phyloP scores from a whole-genome alignment of 768 basidiomycete genomes.

The Rhodocollybia butyracea region DNA sequence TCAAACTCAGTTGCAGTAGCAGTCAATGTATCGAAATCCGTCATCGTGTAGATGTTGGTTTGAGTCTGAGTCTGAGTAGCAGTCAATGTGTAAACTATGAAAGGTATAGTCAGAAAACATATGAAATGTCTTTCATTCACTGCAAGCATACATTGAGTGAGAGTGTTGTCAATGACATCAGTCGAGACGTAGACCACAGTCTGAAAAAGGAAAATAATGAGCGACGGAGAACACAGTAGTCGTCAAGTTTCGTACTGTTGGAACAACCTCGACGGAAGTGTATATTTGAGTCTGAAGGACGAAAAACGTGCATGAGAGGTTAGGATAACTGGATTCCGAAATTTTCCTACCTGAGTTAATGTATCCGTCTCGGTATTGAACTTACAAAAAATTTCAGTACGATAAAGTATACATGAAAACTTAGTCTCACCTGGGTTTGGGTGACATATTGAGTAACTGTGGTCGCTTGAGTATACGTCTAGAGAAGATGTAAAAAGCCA shows the following conservation, averaged over 20 bases:
- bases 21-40: conserved; percentile 51
- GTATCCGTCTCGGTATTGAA: conserved; percentile 11
- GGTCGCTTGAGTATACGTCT: conserved; percentile 32
- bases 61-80: conserved; percentile 60
- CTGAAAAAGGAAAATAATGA: neutral
- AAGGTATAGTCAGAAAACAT: neutral
- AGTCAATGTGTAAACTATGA: conserved; percentile 51
- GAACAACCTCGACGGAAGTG: conserved; percentile 52
- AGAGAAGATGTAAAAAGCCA: neutral
- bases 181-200: conserved; percentile 57
- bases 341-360: conserved; percentile 16
- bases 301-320: neutral
- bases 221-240: neutral
- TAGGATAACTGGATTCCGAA: neutral
- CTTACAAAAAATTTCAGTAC: conserved; percentile 12
- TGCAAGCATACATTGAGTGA: conserved; percentile 27
- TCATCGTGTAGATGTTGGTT: conserved; percentile 51
- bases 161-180: conserved; percentile 55
- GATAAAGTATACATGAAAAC: neutral
- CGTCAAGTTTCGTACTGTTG: conserved; percentile 47
- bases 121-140: neutral
- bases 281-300: neutral
- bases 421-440: conserved; percentile 32
- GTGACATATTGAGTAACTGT: conserved; percentile 44
- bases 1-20: conserved; percentile 35